Conservation (phyloP, 352 stramenopile genomes). For the Phytophthora pistaciae region DNA sequence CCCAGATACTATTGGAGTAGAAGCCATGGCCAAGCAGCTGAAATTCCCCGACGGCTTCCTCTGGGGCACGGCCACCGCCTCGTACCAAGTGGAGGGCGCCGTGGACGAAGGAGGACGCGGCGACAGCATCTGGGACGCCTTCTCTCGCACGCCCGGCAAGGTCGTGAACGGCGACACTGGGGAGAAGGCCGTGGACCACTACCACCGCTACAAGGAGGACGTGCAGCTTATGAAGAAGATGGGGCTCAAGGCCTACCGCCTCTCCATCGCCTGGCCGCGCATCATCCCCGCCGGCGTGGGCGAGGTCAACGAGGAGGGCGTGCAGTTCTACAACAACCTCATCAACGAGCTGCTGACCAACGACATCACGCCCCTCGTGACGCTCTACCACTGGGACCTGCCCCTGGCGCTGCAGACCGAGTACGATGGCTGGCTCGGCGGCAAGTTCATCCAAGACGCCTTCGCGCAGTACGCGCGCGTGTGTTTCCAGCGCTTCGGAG, state of each 20-base stretch:
- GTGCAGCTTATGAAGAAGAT: slow-evolving; percentile 92
- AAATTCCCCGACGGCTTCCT: slow-evolving; percentile 74
- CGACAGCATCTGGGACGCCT: slow-evolving; percentile 93
- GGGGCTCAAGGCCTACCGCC: slow-evolving; percentile 90
- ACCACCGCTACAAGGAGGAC: slow-evolving; percentile 91
- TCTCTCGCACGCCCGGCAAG: slow-evolving; percentile 69
- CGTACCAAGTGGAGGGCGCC: slow-evolving; percentile 95
- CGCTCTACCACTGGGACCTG: slow-evolving; percentile 97
- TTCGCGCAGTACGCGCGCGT: slow-evolving; percentile 88
- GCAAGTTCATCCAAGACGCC: slow-evolving; percentile 56
- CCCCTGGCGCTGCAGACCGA: slow-evolving; percentile 86
- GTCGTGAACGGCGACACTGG: slow-evolving; percentile 81
- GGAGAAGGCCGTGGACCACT: slow-evolving; percentile 92
- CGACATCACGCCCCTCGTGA: slow-evolving; percentile 92
- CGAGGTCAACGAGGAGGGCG: slow-evolving; percentile 84
- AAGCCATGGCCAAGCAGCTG: slow-evolving; percentile 29
- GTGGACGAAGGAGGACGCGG: slow-evolving; percentile 86
- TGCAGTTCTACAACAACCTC: slow-evolving; percentile 93
- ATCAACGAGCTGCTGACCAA: slow-evolving; percentile 88
- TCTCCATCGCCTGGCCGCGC: slow-evolving; percentile 93
- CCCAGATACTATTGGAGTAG: too few species aligned
- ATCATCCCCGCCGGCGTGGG: slow-evolving; percentile 87
- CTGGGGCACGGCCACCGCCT: slow-evolving; percentile 90
- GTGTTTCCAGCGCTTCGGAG: slow-evolving; percentile 92
- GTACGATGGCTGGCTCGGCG: slow-evolving; percentile 77